phyloP scores from a whole-genome alignment of 495 filamentous ascomycete genomes.

The Usnea hakonensis region DNA sequence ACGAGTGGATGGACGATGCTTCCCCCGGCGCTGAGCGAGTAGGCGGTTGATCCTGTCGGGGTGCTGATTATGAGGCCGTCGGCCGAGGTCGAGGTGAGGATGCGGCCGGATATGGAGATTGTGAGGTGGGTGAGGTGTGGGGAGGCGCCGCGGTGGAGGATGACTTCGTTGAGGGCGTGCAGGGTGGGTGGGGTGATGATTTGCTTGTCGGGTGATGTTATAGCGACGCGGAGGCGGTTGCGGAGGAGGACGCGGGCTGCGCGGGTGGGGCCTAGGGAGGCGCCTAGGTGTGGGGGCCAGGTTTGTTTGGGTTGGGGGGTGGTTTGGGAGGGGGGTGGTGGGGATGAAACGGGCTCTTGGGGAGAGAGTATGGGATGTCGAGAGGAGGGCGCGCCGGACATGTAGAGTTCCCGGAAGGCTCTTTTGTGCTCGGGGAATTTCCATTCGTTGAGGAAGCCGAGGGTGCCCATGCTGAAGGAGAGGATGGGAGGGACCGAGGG shows the following conservation, averaged over 20 bases:
- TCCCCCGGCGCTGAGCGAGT: constrained; percentile 86
- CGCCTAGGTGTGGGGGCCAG: constrained; percentile 70
- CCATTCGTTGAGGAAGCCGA: constrained; percentile 96
- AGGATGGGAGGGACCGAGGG: constrained; percentile 81
- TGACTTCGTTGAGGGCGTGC: constrained; percentile 92
- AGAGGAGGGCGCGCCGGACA: constrained; percentile 58
- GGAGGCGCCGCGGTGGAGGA: constrained; percentile 81
- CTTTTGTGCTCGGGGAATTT: constrained; percentile 84
- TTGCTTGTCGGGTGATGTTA: constrained; percentile 50
- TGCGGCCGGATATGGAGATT: constrained; percentile 74
- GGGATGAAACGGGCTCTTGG: constrained; percentile 7
- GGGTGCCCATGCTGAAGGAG: constrained; percentile 90
- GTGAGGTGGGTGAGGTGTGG: constrained; percentile 88
- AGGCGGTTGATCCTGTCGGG: constrained; percentile 90
- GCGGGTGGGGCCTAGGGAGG: constrained; percentile 68
- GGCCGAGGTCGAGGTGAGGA: constrained; percentile 84
- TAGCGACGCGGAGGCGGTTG: constrained; percentile 73
- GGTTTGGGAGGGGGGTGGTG: constrained; percentile 19
- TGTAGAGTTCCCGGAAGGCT: constrained; percentile 87
- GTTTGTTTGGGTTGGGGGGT: constrained; percentile 34
- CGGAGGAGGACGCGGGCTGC: constrained; percentile 74
- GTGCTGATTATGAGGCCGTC: constrained; percentile 93
- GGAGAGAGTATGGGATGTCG: constrained; percentile 8
- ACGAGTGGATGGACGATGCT: constrained; percentile 93
- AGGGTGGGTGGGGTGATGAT: constrained; percentile 34